Evolutionary conservation across 768 basidiomycete genomes (phyloP).

Genomic region (Suillus alpinus): DNA sequence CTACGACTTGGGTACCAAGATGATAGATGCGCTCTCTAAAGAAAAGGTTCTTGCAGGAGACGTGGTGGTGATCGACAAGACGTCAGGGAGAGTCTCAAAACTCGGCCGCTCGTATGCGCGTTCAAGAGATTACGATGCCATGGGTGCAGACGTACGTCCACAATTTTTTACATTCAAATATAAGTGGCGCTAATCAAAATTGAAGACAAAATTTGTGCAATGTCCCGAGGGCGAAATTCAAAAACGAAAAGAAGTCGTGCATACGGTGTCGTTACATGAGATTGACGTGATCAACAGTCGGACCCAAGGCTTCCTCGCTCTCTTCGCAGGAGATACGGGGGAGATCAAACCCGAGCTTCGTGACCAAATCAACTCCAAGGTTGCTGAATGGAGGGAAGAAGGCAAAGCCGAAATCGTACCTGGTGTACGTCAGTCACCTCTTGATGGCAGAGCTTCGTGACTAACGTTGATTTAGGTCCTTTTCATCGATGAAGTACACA

Average conservation of each 20-base stretch:
- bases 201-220: slow-evolving; percentile 95
- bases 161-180: neutral
- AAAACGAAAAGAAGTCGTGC: slow-evolving; percentile 95
- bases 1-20: slow-evolving; percentile 97
- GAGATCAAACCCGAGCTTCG: slow-evolving; percentile 98
- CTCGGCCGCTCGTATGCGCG: slow-evolving; percentile 95
- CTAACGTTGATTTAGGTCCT: slow-evolving; percentile 58
- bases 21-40: slow-evolving; percentile 97
- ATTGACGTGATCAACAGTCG: slow-evolving; percentile 99
- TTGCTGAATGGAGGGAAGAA: slow-evolving; percentile 97
- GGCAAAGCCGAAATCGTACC: slow-evolving; percentile 98
- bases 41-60: slow-evolving; percentile 96
- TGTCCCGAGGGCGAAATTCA: slow-evolving; percentile 98
- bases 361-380: slow-evolving; percentile 95
- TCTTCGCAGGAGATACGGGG: slow-evolving; percentile 94
- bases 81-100: slow-evolving; percentile 94
- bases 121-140: slow-evolving; percentile 96
- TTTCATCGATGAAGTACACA: slow-evolving; percentile 99
- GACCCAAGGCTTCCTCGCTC: slow-evolving; percentile 96
- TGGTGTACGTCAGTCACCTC: slow-evolving; percentile 62
- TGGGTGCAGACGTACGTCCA: slow-evolving; percentile 91
- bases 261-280: slow-evolving; percentile 96
- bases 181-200: neutral
- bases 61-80: slow-evolving; percentile 95
- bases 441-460: neutral